Percentiles rank a stretch among this genome's conserved stretches.
Conservation (phyloP, 164 flowering plant species). For the Nymphaea colorata region DNA sequence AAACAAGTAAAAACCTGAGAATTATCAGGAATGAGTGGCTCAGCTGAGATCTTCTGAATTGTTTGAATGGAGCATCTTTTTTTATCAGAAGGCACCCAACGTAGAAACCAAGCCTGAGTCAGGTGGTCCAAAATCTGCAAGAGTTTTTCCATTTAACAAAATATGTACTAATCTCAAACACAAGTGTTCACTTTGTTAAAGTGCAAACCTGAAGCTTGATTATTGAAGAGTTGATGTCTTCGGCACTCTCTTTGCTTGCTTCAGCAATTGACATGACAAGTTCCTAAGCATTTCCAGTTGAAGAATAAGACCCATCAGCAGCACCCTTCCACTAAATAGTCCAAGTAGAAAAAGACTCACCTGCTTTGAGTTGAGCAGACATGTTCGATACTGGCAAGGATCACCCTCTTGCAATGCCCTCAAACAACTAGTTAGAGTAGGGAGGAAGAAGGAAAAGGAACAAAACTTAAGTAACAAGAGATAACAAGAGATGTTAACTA, state of each 20-base stretch:
- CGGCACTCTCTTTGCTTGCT: constrained; percentile 90
- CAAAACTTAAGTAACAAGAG: no score
- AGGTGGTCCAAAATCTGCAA: constrained; percentile 80
- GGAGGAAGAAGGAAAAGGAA: no score
- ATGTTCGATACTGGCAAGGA: constrained; percentile 38
- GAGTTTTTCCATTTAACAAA: background rate
- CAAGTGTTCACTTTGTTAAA: background rate
- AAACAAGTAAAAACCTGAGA: constrained; percentile 40
- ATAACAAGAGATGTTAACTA: no score
- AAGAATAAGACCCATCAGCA: no score
- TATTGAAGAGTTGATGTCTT: constrained; percentile 63
- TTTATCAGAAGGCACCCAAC: constrained; percentile 40
- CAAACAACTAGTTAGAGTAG: constrained; percentile 46
- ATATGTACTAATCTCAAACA: background rate
- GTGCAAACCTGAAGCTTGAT: constrained; percentile 73
- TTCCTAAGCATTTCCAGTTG: constrained; percentile 27
- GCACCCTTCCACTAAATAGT: no score
- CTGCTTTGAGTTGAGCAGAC: constrained; percentile 64
- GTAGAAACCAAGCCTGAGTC: constrained; percentile 75
- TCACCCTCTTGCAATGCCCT: constrained; percentile 84
- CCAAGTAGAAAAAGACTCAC: constrained; percentile 13
- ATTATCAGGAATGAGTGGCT: constrained; percentile 50
- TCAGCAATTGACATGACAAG: constrained; percentile 58
- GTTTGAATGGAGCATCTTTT: constrained; percentile 10
- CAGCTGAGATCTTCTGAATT: constrained; percentile 24